These are phyloP conservation scores for Fusarium pilosicola DNA, from an alignment of 2,329 filamentous ascomycete genomes.

Conservation along the genomic window DNA sequence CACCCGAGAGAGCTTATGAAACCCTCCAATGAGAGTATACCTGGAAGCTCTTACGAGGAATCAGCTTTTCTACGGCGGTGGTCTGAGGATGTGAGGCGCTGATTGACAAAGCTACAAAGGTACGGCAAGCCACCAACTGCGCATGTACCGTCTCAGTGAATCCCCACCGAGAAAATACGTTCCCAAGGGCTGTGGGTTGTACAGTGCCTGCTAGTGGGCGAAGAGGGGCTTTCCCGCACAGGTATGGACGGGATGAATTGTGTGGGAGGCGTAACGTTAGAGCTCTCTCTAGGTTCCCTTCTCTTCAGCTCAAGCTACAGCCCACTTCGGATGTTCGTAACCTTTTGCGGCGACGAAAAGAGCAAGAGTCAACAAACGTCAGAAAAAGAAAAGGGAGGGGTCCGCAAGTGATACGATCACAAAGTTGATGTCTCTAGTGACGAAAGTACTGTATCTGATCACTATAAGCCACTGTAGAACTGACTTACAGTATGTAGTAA, in stretches of 20 bases:
- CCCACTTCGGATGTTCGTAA: conserved; percentile 29
- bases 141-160: conserved; percentile 13
- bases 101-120: conserved; percentile 1
- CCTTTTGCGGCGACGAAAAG: conserved; percentile 8
- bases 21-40: conserved; percentile 28
- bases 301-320: conserved; percentile 36
- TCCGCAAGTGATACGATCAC: neutral
- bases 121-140: conserved; percentile 13
- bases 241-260: neutral
- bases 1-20: conserved; percentile 18
- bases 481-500: conserved; percentile 4
- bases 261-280: conserved; percentile 12
- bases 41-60: conserved; percentile 22
- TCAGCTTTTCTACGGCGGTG: conserved; percentile 22
- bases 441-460: neutral
- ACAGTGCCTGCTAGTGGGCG: neutral
- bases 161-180: conserved; percentile 16
- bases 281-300: conserved; percentile 12
- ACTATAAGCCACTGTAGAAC: neutral
- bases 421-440: neutral
- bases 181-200: conserved; percentile 16
- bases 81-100: conserved; percentile 29
- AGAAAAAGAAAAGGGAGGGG: neutral
- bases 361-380: neutral
- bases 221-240: conserved; percentile 15